A percentile compares a stretch with the other conserved stretches of the same genome.
phyloP scores from a whole-genome alignment of 2,329 filamentous ascomycete species.

The Juglanconis juglandina region DNA sequence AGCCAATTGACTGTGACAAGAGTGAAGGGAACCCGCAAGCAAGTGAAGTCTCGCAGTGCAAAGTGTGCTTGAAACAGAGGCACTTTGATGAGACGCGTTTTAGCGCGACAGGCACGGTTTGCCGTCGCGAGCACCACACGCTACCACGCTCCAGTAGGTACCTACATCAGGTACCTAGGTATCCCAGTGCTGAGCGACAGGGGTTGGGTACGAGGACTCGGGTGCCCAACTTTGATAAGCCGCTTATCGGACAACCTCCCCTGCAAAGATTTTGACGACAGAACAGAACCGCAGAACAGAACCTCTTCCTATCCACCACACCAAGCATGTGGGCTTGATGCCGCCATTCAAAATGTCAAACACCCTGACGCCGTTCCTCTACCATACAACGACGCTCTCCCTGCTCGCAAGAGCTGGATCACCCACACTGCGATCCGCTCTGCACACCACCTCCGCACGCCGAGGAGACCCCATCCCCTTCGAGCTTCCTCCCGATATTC shows the following conservation, averaged over 20 bases:
- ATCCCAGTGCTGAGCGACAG: background rate
- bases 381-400: conserved; percentile 61
- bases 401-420: conserved; percentile 16
- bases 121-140: conserved; percentile 15
- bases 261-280: background rate
- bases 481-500: conserved; percentile 38
- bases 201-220: background rate
- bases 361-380: conserved; percentile 64
- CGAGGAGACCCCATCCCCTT: conserved; percentile 44
- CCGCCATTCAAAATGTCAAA: conserved; percentile 36
- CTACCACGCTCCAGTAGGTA: conserved; percentile 5
- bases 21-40: conserved; percentile 11
- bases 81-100: conserved; percentile 17
- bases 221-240: background rate
- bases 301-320: background rate
- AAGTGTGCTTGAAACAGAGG: conserved; percentile 1
- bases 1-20: background rate
- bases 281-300: too few species aligned
- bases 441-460: conserved; percentile 22
- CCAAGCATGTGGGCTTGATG: background rate
- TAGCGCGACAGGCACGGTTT: conserved; percentile 1
- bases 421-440: conserved; percentile 22
- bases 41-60: background rate
- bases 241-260: background rate
- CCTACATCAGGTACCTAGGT: too few species aligned